A percentile compares a stretch with the other conserved stretches of the same genome.
phyloP scores from a whole-genome alignment of 148 eudicot species.

The Pouteria glomerata region DNA sequence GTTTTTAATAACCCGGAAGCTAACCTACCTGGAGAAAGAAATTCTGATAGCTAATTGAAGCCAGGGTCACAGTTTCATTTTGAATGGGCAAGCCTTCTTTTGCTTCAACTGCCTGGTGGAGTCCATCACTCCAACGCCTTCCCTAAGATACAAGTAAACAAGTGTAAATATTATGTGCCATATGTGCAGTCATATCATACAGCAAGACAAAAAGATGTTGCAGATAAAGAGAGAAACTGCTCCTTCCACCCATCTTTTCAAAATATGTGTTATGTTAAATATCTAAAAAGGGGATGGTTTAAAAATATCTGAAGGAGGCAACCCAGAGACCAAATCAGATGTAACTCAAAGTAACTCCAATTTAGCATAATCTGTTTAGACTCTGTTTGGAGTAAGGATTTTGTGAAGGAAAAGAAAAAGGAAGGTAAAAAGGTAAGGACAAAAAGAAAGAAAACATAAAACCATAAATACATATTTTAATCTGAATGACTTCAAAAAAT shows the following conservation, averaged over 20 bases:
- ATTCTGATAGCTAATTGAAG: conserved; percentile 97
- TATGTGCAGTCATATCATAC: conserved; percentile 5
- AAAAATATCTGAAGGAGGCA: neutral
- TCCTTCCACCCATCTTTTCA: neutral
- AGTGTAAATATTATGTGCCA: neutral
- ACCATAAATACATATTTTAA: too few species aligned
- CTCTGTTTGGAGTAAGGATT: too few species aligned
- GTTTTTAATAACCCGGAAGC: conserved; percentile 14
- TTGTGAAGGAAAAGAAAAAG: too few species aligned
- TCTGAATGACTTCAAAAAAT: too few species aligned
- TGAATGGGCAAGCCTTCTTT: conserved; percentile 96
- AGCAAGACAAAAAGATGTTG: neutral
- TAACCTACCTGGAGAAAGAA: conserved; percentile 87
- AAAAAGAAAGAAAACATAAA: too few species aligned
- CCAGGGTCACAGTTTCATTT: conserved; percentile 94
- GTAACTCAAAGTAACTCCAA: neutral
- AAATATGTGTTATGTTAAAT: neutral
- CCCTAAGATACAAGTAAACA: conserved; percentile 45
- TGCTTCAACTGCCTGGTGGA: conserved; percentile 99
- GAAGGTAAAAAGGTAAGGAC: too few species aligned
- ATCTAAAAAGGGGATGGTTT: neutral
- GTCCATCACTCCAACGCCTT: conserved; percentile 99
- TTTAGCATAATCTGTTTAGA: neutral
- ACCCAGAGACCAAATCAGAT: neutral
- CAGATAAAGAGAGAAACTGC: neutral